These are phyloP conservation scores for Rubroshorea leprosula DNA, from an alignment of 345 rosid species.

Conservation along the genomic window DNA sequence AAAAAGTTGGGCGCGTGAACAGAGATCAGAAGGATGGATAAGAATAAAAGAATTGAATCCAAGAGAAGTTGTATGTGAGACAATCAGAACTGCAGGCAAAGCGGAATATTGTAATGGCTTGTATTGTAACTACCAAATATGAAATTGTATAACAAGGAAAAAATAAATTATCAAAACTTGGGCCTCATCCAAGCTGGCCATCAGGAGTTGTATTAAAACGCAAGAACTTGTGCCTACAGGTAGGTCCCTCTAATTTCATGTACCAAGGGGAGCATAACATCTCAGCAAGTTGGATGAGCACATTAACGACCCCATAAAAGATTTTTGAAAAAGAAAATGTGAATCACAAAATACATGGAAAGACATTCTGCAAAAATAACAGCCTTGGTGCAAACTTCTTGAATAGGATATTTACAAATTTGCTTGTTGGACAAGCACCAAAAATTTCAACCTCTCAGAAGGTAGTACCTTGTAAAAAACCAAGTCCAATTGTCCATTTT, in stretches of 20 bases:
- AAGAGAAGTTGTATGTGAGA: background rate
- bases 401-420: constrained; percentile 82
- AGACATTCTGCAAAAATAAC: background rate
- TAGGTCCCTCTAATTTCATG: too few relatives aligned
- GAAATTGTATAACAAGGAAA: background rate
- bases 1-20: background rate
- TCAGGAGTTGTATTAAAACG: background rate
- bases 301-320: background rate
- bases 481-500: constrained; percentile 34
- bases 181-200: background rate
- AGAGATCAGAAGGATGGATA: background rate
- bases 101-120: background rate
- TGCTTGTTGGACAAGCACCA: constrained; percentile 21
- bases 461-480: constrained; percentile 17
- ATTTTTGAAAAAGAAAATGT: background rate
- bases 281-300: background rate
- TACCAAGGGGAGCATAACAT: background rate
- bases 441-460: background rate
- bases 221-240: background rate
- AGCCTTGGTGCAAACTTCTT: background rate
- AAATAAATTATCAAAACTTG: background rate
- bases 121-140: background rate
- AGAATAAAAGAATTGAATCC: background rate
- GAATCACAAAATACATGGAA: background rate
- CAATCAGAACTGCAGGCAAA: background rate